Base-by-base conservation (phyloP, 2,329 filamentous ascomycete species). In the Fusarium subtropicale region DNA sequence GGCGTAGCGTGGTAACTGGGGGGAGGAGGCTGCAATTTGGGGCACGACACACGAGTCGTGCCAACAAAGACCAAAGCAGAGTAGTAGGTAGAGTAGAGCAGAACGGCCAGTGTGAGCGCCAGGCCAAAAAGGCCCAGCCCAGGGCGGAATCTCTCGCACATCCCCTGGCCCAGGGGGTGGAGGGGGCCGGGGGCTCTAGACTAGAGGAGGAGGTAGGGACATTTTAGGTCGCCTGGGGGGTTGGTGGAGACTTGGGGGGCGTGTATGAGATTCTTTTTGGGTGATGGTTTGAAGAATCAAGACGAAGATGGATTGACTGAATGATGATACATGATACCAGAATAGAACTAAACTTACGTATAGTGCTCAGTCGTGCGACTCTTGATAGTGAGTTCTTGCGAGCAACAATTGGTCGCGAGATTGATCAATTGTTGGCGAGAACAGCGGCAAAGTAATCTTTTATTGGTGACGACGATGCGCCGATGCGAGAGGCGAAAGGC, bases 21-120 rank as follows among this genome's bases (percentile, higher is more conserved):
- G 71, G 56, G 65, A 57, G 64, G 69, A 73, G 64, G 71, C 72
- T 74, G 73, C 71, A 75, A 75, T 75, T 75, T 75, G 73, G 60
- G 70, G 65, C 73, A 74, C 68, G 71, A 75, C 73, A 74, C 73
- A 75, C 73, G 73, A 75, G 73, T 75, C 73, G 73, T 75, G 73
- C 73, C 68, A 69, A 68, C 69, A 71, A 73, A 52, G 48, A 52
- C 48, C 24, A 52, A 26, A 30, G 34, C 24, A 51, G 30, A 48
- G 47, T 16, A 52, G 24, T 39, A 26, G 20, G 33, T n/a, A 51
- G 47, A 51, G 47, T 20, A 52, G 34, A 52, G 34, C 7, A 52
- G 24, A 28, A 24, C 33, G n/a, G 18, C 24, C 48, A 41, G 24
- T 33, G 47, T 36, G 34, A 52, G 24, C 48, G 34, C 48, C 48